phyloP scores from a whole-genome alignment of 768 basidiomycete species.

The Xerocomellus intermedius region DNA sequence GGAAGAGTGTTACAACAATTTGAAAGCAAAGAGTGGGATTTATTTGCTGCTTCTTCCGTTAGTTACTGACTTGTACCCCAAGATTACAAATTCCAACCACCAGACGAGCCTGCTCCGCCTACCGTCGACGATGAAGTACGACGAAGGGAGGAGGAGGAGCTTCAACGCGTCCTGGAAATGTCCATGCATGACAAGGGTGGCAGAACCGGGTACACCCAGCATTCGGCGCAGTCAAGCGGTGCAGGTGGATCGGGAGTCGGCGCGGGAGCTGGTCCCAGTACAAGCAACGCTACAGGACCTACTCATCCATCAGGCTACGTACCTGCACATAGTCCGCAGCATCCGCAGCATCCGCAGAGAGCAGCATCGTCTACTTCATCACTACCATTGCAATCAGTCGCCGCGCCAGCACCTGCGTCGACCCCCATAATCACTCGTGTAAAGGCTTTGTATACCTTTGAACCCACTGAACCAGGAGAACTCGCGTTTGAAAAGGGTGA shows the following conservation, averaged over 20 bases:
- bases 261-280: conserved; percentile 23
- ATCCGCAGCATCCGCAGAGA: conserved; percentile 46
- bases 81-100: conserved; percentile 73
- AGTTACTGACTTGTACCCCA: conserved; percentile 13
- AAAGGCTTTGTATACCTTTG: conserved; percentile 84
- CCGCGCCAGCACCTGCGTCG: conserved; percentile 14
- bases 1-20: conserved; percentile 80
- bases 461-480: conserved; percentile 85
- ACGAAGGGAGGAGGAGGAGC: conserved; percentile 89
- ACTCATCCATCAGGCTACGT: conserved; percentile 54
- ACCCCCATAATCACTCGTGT: conserved; percentile 71
- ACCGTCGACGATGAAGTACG: conserved; percentile 76
- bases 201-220: conserved; percentile 51
- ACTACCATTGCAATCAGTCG: conserved; percentile 19
- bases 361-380: conserved; percentile 31
- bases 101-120: conserved; percentile 63
- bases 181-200: conserved; percentile 93
- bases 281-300: conserved; percentile 25
- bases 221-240: conserved; percentile 39
- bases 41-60: neutral
- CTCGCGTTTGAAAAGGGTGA: conserved; percentile 91
- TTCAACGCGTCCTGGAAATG: conserved; percentile 89
- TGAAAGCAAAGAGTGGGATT: conserved; percentile 77
- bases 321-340: conserved; percentile 56
- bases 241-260: conserved; percentile 34